Evolutionary conservation across 2,329 filamentous ascomycete species (phyloP).

Genomic region (Xylariaceae sp.): DNA sequence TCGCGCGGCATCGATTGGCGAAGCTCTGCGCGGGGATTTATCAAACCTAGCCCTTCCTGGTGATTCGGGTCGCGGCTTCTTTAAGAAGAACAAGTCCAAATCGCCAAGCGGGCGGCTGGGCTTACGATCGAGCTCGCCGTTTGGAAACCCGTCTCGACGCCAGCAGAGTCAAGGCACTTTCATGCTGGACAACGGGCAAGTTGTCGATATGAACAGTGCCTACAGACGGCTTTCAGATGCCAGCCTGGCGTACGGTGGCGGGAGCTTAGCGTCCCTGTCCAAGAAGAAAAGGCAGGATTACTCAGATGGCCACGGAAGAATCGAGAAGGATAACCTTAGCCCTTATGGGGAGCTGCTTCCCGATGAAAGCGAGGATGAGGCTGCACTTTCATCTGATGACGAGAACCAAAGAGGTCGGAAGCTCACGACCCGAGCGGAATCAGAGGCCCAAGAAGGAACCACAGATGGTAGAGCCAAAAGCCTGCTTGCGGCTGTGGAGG

Average conservation of each 20-base stretch:
- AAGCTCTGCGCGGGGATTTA: constrained; percentile 52
- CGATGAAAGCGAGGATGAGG: constrained; percentile 64
- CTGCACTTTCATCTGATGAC: constrained; percentile 55
- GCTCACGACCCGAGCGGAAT: constrained; percentile 45
- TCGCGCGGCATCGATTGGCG: constrained; percentile 42
- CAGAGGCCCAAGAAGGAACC: constrained; percentile 25
- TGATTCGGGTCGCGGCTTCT: constrained; percentile 36
- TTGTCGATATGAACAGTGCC: constrained; percentile 64
- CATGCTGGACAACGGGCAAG: constrained; percentile 55
- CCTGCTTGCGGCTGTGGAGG: constrained; percentile 68
- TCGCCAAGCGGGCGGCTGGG: constrained; percentile 50
- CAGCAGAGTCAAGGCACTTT: constrained; percentile 33
- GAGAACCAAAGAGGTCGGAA: constrained; percentile 61
- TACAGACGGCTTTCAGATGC: constrained; percentile 71
- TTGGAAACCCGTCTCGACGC: constrained; percentile 32
- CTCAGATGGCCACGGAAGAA: constrained; percentile 43
- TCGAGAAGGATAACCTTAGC: constrained; percentile 64
- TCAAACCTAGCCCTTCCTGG: constrained; percentile 45
- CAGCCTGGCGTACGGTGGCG: constrained; percentile 59
- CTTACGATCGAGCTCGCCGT: constrained; percentile 44
- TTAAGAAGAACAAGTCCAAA: constrained; percentile 43
- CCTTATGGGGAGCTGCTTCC: constrained; percentile 62
- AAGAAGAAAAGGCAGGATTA: constrained; percentile 47
- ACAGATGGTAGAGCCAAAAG: constrained; percentile 36
- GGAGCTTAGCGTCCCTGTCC: constrained; percentile 58